Base-by-base conservation (phyloP, 495 filamentous ascomycete species). In the Entonaema liquescens region DNA sequence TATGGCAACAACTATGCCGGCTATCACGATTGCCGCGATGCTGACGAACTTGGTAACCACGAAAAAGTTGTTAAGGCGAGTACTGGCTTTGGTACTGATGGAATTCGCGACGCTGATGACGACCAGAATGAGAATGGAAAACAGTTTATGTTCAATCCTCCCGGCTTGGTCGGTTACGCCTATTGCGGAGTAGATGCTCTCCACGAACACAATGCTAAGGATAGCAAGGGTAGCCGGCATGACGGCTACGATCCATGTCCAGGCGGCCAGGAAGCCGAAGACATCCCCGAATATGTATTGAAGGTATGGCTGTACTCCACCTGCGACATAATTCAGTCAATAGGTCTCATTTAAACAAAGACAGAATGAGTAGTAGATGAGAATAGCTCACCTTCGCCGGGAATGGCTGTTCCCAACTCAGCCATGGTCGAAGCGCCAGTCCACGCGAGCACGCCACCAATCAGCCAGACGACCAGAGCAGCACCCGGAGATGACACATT, bases 141-240 rank as follows among this genome's bases (percentile, higher is more conserved):
- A 71, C 5, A 86, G 65, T 74, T 87, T 87, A 65, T 86, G 83
- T 57, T 62, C 71, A 26, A 84, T 68, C 9, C 59, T 63, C 35
- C 57, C 79, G 0, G 82, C 82, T 35, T 80, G 68, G 23, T 80
- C 81, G 12, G 82, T 84, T 8, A 83, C 74, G 7, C 83, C 83
- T 0, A 74, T 69, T 4, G 83, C 80, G 17, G 84, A 83, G 77
- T 81, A 85, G 23, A 87, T 82, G 69, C 76, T 83, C 78, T 89
- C 87, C 4, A 86, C 77, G 56, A 89, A 88, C n/a, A 88, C 82
- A 59, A 89, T 85, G 74, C 82, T 83, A 8, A 88, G 77, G 23
- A 88, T 88, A 5, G 86, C 87, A 33, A 88, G 76, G 0, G 86
- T 84, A 0, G 85, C 82, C 2, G 87, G 87, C 83, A 85, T 88